phyloP scores from a whole-genome alignment of 257 asterid species.

The Nicotiana noctiflora region DNA sequence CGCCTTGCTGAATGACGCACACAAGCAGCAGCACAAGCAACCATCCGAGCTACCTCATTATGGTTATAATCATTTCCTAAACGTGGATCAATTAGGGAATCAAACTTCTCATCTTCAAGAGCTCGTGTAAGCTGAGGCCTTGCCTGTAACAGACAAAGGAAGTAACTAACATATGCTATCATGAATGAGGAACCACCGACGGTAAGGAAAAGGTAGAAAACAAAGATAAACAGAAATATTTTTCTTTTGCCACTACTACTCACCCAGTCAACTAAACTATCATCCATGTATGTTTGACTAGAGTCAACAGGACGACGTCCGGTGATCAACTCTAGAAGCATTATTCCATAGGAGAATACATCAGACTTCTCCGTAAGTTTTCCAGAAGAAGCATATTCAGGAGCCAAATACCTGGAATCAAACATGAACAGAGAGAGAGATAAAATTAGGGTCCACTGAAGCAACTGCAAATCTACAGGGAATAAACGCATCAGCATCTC shows the following conservation, averaged over 20 bases:
- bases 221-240: not conserved
- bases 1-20: constrained; percentile 86
- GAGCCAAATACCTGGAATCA: constrained; percentile 70
- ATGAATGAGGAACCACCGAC: not conserved
- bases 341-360: constrained; percentile 80
- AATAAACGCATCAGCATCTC: not conserved
- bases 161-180: not conserved
- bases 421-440: not conserved
- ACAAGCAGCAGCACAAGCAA: constrained; percentile 82
- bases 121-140: constrained; percentile 66
- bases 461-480: not conserved
- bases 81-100: constrained; percentile 38
- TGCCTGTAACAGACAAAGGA: constrained; percentile 53
- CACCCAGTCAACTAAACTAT: constrained; percentile 32
- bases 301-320: constrained; percentile 73
- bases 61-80: constrained; percentile 35
- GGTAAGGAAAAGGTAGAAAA: not conserved
- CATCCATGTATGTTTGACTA: constrained; percentile 34
- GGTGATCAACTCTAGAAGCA: constrained; percentile 86
- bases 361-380: constrained; percentile 86
- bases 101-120: constrained; percentile 29
- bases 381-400: constrained; percentile 95
- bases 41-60: constrained; percentile 72
- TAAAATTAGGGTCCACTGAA: not conserved
- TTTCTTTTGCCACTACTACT: constrained; percentile 10